Evolutionary conservation across 2,329 filamentous ascomycete species (phyloP), one percentile per base, ranked within the genome.

Genomic region (Neofusicoccum laricinum): DNA sequence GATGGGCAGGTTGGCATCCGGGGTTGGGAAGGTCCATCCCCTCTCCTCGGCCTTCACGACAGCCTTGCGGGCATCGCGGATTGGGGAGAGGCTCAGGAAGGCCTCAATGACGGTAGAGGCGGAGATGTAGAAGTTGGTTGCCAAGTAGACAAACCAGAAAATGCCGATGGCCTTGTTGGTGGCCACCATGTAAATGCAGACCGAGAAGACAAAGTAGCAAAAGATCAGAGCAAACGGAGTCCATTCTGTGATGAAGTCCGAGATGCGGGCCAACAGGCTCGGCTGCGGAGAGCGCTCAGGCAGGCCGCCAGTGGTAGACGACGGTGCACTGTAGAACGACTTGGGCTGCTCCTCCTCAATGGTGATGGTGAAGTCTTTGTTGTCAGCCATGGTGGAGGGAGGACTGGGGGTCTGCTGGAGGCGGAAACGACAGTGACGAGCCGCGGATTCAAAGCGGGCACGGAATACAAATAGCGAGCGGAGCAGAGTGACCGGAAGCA

Each of bases 61-160:
- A 17, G 75, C 71, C 53, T 75, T 75, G 43, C 74, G 71, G 21
- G 78, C 74, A 66, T 79, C 73, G 8, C 73, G 69, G 50, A 71
- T 73, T 3, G 76, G 73, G 2, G 70, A 74, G 19, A 80, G 71
- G 62, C 74, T 76, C 69, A 79, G 73, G 58, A 79, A 73, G 4
- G 78, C 76, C 66, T 80, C 78, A 14, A 80, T 64, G 17, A 79
- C 78, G 25, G 77, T 80, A 10, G 73, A 70, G 19, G 72, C 73
- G n/a, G 78, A 78, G 36, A 80, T 80, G 69, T 79, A 79, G 63
- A 77, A 78, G 68, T 80, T 80, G 43, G 77, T 79, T 36, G 72
- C 74, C 68, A 80, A 73, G 69, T 80, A 80, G 51, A 80, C 70
- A 68, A 79, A 80, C 78, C 78, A 80, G 68, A 80, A 80, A 19